phyloP scores from a whole-genome alignment of 495 filamentous ascomycete genomes.

The Aspergillus coremiiformis region DNA sequence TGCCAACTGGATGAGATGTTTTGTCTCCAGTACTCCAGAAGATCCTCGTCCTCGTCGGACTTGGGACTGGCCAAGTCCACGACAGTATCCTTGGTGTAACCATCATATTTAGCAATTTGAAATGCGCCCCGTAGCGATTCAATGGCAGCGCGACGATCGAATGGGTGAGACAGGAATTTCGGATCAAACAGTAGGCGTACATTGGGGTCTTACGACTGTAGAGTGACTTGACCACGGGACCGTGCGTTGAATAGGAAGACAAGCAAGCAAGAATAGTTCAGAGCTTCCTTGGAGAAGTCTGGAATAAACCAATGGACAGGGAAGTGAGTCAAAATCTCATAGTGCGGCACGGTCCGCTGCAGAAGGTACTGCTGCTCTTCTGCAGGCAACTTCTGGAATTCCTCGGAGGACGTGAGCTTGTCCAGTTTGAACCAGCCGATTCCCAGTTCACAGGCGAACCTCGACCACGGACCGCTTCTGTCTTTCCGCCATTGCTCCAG shows the following conservation, averaged over 20 bases:
- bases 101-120: slow-evolving; percentile 35
- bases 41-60: slow-evolving; percentile 49
- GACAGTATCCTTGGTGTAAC: slow-evolving; percentile 41
- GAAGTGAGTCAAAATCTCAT: slow-evolving; percentile 34
- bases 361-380: slow-evolving; percentile 32
- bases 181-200: slow-evolving; percentile 52
- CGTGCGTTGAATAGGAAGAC: slow-evolving; percentile 34
- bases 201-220: slow-evolving; percentile 48
- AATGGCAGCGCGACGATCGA: slow-evolving; percentile 48
- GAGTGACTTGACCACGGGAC: slow-evolving; percentile 42
- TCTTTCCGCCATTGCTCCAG: slow-evolving; percentile 41
- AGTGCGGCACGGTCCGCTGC: slow-evolving; percentile 40
- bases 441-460: slow-evolving; percentile 30
- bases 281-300: slow-evolving; percentile 17
- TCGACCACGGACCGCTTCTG: slow-evolving; percentile 40
- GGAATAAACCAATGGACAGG: slow-evolving; percentile 25
- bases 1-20: slow-evolving; percentile 39
- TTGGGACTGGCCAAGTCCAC: slow-evolving; percentile 34
- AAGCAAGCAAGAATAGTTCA: slow-evolving; percentile 24
- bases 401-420: slow-evolving; percentile 24
- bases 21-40: slow-evolving; percentile 42
- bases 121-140: slow-evolving; percentile 45
- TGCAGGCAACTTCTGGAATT: slow-evolving; percentile 39
- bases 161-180: slow-evolving; percentile 47
- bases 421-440: slow-evolving; percentile 51